A percentile compares a stretch with the other conserved stretches of the same genome.
These are phyloP conservation scores for Cutaneotrichosporon cavernicola DNA, from an alignment of 1,284 basidiomycete genomes.

Conservation along the genomic window DNA sequence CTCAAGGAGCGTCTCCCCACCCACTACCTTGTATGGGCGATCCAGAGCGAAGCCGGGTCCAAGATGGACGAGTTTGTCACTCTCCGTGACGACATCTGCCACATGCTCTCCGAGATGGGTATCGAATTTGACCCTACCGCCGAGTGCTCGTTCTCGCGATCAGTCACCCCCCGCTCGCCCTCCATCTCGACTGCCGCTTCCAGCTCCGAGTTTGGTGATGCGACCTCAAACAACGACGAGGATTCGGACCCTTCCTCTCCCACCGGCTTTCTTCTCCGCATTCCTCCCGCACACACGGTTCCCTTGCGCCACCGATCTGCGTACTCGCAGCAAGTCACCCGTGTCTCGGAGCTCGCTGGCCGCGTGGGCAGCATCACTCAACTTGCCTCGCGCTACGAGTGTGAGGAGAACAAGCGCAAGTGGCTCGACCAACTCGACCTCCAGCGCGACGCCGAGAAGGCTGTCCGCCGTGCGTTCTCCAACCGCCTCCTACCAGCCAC, in stretches of 20 bases:
- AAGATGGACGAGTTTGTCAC: slow-evolving; percentile 40
- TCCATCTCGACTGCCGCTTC: slow-evolving; percentile 23
- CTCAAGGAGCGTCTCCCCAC: slow-evolving; percentile 50
- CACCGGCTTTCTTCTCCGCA: slow-evolving; percentile 38
- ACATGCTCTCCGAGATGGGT: slow-evolving; percentile 30
- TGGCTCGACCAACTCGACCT: slow-evolving; percentile 50
- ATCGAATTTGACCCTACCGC: slow-evolving; percentile 25
- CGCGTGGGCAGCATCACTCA: slow-evolving; percentile 41
- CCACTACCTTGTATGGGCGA: slow-evolving; percentile 47
- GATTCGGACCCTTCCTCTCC: slow-evolving; percentile 18
- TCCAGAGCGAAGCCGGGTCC: slow-evolving; percentile 39
- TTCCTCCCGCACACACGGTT: slow-evolving; percentile 44
- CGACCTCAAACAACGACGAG: slow-evolving; percentile 10
- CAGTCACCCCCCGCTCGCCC: slow-evolving; percentile 7
- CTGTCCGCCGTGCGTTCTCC: slow-evolving; percentile 42
- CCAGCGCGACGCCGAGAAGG: slow-evolving; percentile 41
- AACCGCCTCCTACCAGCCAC: slow-evolving; percentile 31
- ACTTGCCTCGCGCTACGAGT: slow-evolving; percentile 42
- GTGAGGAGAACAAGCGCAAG: slow-evolving; percentile 48
- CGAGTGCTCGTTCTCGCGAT: slow-evolving; percentile 1
- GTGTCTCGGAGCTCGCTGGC: slow-evolving; percentile 40
- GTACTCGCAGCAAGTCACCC: slow-evolving; percentile 42
- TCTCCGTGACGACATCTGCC: slow-evolving; percentile 36
- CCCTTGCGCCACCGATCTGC: slow-evolving; percentile 32
- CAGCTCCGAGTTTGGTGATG: slow-evolving; percentile 17